A percentile compares a stretch with the other conserved stretches of the same genome.
phyloP scores from a whole-genome alignment of 1,284 basidiomycete species.

The Vanrija humicola region DNA sequence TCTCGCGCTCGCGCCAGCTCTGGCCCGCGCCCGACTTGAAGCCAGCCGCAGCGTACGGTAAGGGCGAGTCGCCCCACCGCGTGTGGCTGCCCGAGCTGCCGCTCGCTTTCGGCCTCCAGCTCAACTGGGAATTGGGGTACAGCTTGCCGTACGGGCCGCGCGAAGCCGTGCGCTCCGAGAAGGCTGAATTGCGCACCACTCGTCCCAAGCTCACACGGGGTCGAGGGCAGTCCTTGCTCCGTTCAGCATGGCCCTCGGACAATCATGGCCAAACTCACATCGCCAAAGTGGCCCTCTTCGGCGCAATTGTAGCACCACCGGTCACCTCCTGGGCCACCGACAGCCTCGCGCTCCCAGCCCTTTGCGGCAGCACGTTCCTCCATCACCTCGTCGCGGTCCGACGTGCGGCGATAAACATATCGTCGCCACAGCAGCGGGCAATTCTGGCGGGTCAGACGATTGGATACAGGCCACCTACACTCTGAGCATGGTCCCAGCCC shows the following conservation, averaged over 20 bases:
- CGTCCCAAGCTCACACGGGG: conserved; percentile 54
- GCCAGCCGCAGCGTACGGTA: conserved; percentile 9
- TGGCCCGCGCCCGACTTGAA: conserved; percentile 26
- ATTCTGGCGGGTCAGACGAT: conserved; percentile 54
- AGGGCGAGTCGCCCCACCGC: conserved; percentile 21
- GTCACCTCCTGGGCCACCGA: conserved; percentile 25
- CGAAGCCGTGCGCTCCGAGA: conserved; percentile 63
- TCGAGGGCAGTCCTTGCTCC: conserved; percentile 64
- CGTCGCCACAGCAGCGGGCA: conserved; percentile 84
- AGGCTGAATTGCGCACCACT: conserved; percentile 66
- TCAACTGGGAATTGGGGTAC: conserved; percentile 41
- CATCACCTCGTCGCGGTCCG: conserved; percentile 56
- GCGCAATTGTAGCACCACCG: conserved; percentile 84
- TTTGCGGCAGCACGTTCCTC: conserved; percentile 25
- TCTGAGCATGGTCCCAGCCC: conserved; percentile 62
- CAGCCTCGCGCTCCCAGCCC: conserved; percentile 39
- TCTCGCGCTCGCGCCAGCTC: conserved; percentile 29
- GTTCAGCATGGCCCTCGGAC: neutral
- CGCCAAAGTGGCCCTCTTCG: conserved; percentile 72
- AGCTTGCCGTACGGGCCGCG: conserved; percentile 65
- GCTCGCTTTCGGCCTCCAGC: neutral
- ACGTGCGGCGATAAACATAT: conserved; percentile 68
- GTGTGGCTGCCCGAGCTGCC: conserved; percentile 18
- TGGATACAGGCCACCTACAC: conserved; percentile 52
- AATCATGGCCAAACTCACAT: conserved; percentile 56